phyloP scores from a whole-genome alignment of 169 alveolate species.

The Cyclospora cayetanensis region DNA sequence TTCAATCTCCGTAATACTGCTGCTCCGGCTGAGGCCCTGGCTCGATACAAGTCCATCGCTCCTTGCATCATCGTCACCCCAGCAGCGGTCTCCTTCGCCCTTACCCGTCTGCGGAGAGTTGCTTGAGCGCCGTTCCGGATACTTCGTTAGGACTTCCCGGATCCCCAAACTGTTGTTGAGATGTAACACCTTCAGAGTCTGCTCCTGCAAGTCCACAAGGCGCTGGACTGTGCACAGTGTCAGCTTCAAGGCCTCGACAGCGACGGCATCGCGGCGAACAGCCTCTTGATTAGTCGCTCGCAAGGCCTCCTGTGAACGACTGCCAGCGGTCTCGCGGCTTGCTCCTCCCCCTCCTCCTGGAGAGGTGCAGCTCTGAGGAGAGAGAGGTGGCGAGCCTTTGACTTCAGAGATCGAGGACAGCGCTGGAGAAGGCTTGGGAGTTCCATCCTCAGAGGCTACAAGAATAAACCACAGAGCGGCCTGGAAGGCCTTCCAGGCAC shows the following conservation, averaged over 20 bases:
- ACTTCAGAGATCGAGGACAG: too few species aligned
- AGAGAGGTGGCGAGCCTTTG: too few species aligned
- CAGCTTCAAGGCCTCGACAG: slow-evolving; percentile 10
- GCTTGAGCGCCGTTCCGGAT: too few species aligned
- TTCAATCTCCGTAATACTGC: neutral
- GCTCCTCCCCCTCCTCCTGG: too few species aligned
- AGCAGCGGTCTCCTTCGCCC: neutral
- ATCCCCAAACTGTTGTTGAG: slow-evolving; percentile 52
- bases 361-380: too few species aligned
- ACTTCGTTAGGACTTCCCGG: too few species aligned
- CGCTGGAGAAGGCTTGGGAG: too few species aligned
- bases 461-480: slow-evolving; percentile 66
- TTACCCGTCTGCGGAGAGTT: too few species aligned
- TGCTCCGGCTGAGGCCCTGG: slow-evolving; percentile 4
- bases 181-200: neutral
- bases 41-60: neutral
- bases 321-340: too few species aligned
- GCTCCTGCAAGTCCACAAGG: slow-evolving; percentile 20
- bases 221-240: neutral
- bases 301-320: too few species aligned
- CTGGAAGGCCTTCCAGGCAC: slow-evolving; percentile 66
- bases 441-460: slow-evolving; percentile 15
- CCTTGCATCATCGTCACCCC: neutral
- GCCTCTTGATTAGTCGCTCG: too few species aligned
- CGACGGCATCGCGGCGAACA: slow-evolving; percentile 4